Conservation (phyloP, 805 yeast genomes). For the Starmerella sp. region DNA sequence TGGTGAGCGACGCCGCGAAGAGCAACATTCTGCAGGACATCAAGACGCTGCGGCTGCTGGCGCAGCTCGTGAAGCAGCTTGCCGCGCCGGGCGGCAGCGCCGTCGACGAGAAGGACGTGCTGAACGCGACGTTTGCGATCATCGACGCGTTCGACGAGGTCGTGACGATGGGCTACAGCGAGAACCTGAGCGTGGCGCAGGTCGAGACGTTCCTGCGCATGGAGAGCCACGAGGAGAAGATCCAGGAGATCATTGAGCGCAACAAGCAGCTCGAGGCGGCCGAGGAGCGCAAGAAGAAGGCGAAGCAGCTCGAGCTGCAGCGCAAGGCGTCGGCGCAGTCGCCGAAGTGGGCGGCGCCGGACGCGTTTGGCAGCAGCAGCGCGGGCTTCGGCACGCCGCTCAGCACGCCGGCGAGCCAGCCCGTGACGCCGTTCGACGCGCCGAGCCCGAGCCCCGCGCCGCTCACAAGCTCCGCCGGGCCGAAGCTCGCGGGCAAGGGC, state of each 20-base stretch:
- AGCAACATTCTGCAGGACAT: constrained; percentile 91
- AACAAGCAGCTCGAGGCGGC: constrained; percentile 95
- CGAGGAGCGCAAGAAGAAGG: constrained; percentile 92
- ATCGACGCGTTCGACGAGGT: constrained; percentile 91
- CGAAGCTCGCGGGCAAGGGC: constrained; percentile 51
- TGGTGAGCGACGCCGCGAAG: constrained; percentile 74
- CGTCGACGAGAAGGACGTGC: constrained; percentile 66
- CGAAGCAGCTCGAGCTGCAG: constrained; percentile 59
- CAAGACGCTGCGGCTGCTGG: constrained; percentile 76
- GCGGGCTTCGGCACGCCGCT: constrained; percentile 8
- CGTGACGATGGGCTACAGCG: constrained; percentile 78
- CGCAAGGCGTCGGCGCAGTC: constrained; percentile 33
- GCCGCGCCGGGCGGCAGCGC: constrained; percentile 27
- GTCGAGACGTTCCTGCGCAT: constrained; percentile 82
- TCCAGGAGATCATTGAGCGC: constrained; percentile 93
- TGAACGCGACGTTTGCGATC: constrained; percentile 76
- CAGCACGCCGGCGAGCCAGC: constrained; percentile 1
- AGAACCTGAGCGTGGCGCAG: constrained; percentile 69
- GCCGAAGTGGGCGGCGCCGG: constrained; percentile 15
- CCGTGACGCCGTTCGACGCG: constrained; percentile 3
- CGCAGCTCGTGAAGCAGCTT: constrained; percentile 67
- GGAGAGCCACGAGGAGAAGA: constrained; percentile 98
- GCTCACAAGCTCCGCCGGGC: background rate
- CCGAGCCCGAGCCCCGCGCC: background rate
- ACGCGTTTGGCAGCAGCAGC: background rate